Evolutionary conservation across 768 basidiomycete genomes (phyloP).

Genomic region (Leccinum sublutescens): DNA sequence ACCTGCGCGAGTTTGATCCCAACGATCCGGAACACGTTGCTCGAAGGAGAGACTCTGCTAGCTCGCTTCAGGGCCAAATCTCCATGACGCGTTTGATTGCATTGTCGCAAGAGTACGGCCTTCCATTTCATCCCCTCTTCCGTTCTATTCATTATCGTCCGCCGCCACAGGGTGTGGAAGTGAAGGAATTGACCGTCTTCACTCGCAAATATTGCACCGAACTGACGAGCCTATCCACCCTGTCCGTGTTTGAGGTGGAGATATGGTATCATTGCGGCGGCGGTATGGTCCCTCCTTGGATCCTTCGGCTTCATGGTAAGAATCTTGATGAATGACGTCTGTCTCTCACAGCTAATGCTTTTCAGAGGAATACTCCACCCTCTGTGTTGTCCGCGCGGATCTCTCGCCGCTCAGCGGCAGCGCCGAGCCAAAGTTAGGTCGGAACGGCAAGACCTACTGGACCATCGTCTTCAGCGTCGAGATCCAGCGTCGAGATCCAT

Average conservation of each 20-base stretch:
- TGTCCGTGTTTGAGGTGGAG: slow-evolving; percentile 81
- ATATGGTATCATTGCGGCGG: slow-evolving; percentile 85
- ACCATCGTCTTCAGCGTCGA: no score
- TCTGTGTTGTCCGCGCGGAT: slow-evolving; percentile 47
- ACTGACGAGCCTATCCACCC: slow-evolving; percentile 68
- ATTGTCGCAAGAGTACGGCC: slow-evolving; percentile 60
- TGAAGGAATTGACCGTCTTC: slow-evolving; percentile 80
- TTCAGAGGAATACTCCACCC: slow-evolving; percentile 68
- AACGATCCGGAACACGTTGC: no score
- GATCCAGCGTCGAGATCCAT: no score
- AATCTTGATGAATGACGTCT: not conserved
- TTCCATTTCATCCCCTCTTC: slow-evolving; percentile 2
- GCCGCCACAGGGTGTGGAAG: slow-evolving; percentile 55
- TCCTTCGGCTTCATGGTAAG: slow-evolving; percentile 51
- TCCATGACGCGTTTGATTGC: no score
- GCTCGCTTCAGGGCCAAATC: no score
- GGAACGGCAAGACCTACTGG: no score
- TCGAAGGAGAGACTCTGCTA: no score
- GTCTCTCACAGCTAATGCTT: not conserved
- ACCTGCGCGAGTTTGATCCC: no score
- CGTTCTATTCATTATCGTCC: slow-evolving; percentile 7
- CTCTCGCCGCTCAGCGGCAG: no score
- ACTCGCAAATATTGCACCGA: slow-evolving; percentile 82
- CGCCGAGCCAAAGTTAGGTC: no score
- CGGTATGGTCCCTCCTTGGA: slow-evolving; percentile 70